Base-by-base conservation (phyloP, 257 asterid genomes). In the Capsicum rhomboideum region DNA sequence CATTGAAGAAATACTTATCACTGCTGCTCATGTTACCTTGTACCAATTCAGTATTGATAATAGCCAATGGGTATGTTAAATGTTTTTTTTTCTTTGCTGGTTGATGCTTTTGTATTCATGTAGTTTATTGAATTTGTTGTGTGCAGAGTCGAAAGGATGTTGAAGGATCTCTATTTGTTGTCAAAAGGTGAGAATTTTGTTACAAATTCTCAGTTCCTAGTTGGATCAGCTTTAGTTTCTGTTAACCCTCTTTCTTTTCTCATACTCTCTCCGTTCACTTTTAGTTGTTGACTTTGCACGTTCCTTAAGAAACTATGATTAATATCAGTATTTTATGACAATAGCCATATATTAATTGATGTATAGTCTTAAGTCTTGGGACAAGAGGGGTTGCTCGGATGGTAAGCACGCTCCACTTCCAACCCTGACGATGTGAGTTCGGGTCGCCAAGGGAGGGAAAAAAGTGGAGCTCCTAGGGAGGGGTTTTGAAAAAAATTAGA, bases 81-180 rank as follows among this genome's bases (percentile, higher is more conserved):
- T n/a, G n/a, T n/a, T 34, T 21, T 21, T 3, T 4, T 50, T 59
- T 34, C 8, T 78, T 8, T 29, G 21, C 44, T 64, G 12, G n/a
- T 28, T 16, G 23, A 68, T 68, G 18, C 77, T 18, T 68, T 34
- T 68, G 77, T 34, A 68, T 68, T 68, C 50, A 34, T 26, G n/a
- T 6, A 14, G 21, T 64, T 26, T 20, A 31, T 80, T 67, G 46
- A 74, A 82, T 23, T 34, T 80, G 58, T 69, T 78, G 67, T 46
- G 83, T 91, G n/a, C n/a, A 95, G 99, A 93, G 97, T 88, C 95
- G 99, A 61, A 96, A 94, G 89, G 97, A 94, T 88, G 98, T 96
- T 7, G 94, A 96, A 90, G 99, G 99, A 75, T 91, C 99, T 14
- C 93, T 96, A 34, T 96, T 96, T 89, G 97, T 94, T 52, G 98